Conservation (phyloP, 768 basidiomycete genomes). For the Hericium rajendrae region DNA sequence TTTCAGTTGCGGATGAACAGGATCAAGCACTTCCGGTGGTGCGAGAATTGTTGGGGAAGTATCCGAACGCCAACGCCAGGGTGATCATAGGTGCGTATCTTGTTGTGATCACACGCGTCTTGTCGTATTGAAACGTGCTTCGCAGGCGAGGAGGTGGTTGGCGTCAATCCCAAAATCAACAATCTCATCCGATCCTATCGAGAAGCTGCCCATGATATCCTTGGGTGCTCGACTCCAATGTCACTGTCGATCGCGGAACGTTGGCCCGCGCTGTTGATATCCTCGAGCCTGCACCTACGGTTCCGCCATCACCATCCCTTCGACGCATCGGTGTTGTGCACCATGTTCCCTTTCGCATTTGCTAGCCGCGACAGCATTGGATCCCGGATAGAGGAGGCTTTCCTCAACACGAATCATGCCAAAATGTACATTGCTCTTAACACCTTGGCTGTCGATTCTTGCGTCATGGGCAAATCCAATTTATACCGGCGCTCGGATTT, state of each 20-base stretch:
- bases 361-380: constrained; percentile 64
- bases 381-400: constrained; percentile 83
- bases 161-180: constrained; percentile 96
- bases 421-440: constrained; percentile 98
- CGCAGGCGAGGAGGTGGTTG: constrained; percentile 72
- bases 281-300: constrained; percentile 38
- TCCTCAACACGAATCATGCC: constrained; percentile 94
- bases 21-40: constrained; percentile 89
- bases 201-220: constrained; percentile 74
- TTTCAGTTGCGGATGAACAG: constrained; percentile 79
- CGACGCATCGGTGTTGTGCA: constrained; percentile 77
- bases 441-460: constrained; percentile 80
- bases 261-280: constrained; percentile 79
- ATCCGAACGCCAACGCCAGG: constrained; percentile 62
- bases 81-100: constrained; percentile 61
- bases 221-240: constrained; percentile 99
- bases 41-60: constrained; percentile 63
- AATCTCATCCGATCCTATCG: constrained; percentile 84
- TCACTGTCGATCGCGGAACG: constrained; percentile 67
- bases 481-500: constrained; percentile 87
- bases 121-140: not conserved
- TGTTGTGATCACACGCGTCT: not conserved
- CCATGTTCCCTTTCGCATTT: constrained; percentile 87
- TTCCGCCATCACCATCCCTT: constrained; percentile 22
- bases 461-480: constrained; percentile 95